Evolutionary conservation across 225 moss, liverwort and hornwort species (phyloP).

Genomic region (Bryoerythrophyllum caledonicum): DNA sequence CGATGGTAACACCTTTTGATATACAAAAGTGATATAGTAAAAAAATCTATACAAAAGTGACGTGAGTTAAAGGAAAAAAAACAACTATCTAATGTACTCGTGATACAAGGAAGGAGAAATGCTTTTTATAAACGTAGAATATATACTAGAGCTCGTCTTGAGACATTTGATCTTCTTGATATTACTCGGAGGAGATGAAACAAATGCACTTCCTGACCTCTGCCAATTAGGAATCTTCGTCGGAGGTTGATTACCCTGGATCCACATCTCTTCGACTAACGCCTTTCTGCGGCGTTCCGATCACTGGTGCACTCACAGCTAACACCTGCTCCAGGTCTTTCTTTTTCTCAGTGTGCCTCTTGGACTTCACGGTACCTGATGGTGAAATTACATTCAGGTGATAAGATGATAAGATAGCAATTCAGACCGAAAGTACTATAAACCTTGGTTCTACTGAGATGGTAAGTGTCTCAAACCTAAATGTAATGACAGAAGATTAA

Average conservation of each 20-base stretch:
- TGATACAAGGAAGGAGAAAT: neutral
- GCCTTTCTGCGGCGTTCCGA: neutral
- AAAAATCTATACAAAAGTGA: neutral
- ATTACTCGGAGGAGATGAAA: neutral
- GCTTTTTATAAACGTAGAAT: neutral
- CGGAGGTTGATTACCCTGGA: slow-evolving; percentile 10
- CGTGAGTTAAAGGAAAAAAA: neutral
- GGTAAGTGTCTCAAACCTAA: slow-evolving; percentile 3
- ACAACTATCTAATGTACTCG: neutral
- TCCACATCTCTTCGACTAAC: slow-evolving; percentile 14
- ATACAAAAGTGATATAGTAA: neutral
- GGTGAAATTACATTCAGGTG: neutral
- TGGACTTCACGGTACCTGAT: slow-evolving; percentile 22
- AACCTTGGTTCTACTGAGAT: neutral
- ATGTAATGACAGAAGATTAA: neutral
- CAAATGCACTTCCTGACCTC: neutral
- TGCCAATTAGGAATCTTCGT: neutral
- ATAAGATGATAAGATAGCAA: neutral
- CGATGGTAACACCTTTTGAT: neutral
- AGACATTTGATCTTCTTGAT: neutral
- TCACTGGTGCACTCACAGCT: slow-evolving; percentile 24
- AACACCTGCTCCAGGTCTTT: slow-evolving; percentile 31
- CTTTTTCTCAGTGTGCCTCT: slow-evolving; percentile 28
- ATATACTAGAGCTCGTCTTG: neutral
- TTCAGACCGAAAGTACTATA: neutral